phyloP scores from a whole-genome alignment of 2,329 filamentous ascomycete genomes.

The Pezicula carpinea region DNA sequence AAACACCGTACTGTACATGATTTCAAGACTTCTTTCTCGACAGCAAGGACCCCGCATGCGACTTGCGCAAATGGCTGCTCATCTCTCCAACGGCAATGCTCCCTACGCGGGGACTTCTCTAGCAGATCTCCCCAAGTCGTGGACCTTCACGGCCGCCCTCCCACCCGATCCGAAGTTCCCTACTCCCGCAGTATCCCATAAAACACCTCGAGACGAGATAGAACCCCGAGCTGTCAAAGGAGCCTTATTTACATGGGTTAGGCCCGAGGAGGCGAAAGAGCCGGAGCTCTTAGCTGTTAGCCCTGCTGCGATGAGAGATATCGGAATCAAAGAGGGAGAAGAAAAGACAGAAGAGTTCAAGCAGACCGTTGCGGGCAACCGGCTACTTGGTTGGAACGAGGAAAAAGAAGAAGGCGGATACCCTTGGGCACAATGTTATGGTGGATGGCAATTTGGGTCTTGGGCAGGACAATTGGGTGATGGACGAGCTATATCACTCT shows the following conservation, averaged over 20 bases:
- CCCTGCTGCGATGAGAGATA: slow-evolving; percentile 68
- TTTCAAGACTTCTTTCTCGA: slow-evolving; percentile 21
- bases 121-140: slow-evolving; percentile 57
- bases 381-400: slow-evolving; percentile 73
- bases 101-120: slow-evolving; percentile 31
- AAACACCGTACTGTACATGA: slow-evolving; percentile 18
- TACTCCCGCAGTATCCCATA: slow-evolving; percentile 76
- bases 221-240: slow-evolving; percentile 78
- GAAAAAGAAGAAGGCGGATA: slow-evolving; percentile 67
- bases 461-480: slow-evolving; percentile 97
- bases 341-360: slow-evolving; percentile 69
- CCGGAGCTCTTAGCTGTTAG: slow-evolving; percentile 81
- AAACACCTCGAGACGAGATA: slow-evolving; percentile 71
- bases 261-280: slow-evolving; percentile 67
- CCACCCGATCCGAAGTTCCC: slow-evolving; percentile 75
- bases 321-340: slow-evolving; percentile 70
- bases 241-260: slow-evolving; percentile 86
- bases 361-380: slow-evolving; percentile 75
- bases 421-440: slow-evolving; percentile 98
- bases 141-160: slow-evolving; percentile 61
- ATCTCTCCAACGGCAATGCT: slow-evolving; percentile 28
- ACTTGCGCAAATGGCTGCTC: slow-evolving; percentile 40
- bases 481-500: slow-evolving; percentile 88
- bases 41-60: slow-evolving; percentile 29
- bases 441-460: slow-evolving; percentile 73